phyloP scores from a whole-genome alignment of 106 monocot species.

The Platanthera zijinensis region DNA sequence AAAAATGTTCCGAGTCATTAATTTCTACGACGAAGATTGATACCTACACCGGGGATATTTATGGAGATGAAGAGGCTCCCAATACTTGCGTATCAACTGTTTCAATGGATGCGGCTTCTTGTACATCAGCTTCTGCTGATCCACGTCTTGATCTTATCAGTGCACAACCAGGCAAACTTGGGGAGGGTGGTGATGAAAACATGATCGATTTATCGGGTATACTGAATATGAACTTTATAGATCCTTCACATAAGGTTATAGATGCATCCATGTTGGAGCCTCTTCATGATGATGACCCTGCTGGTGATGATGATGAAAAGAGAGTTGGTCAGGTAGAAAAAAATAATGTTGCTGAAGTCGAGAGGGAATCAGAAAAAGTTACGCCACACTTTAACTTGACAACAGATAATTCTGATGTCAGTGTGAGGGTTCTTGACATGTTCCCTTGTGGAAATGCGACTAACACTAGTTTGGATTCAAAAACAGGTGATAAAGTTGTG shows the following conservation, averaged over 20 bases:
- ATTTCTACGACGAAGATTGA: conserved; percentile 29
- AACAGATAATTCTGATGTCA: conserved; percentile 17
- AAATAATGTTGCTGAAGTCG: conserved; percentile 6
- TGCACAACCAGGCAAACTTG: conserved; percentile 29
- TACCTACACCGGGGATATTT: conserved; percentile 35
- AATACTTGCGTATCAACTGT: conserved; percentile 39
- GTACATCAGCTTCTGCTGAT: conserved; percentile 38
- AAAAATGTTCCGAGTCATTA: conserved; percentile 29
- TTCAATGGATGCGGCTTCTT: conserved; percentile 81
- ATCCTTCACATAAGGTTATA: conserved; percentile 36
- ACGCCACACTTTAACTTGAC: conserved; percentile 8
- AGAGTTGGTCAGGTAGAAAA: conserved; percentile 11
- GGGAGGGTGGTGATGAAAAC: conserved; percentile 86
- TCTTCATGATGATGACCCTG: conserved; percentile 34
- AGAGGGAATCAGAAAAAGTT: conserved; percentile 25
- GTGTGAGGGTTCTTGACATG: conserved; percentile 9
- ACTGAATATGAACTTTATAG: conserved; percentile 4
- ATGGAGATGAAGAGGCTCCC: conserved; percentile 40
- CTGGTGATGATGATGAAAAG: conserved; percentile 8
- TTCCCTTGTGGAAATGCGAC: conserved; percentile 20
- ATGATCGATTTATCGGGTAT: conserved; percentile 70
- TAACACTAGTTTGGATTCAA: conserved; percentile 18
- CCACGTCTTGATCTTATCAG: conserved; percentile 24
- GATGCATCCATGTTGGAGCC: conserved; percentile 73
- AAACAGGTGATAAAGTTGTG: conserved; percentile 25